Conservation (phyloP, 2,329 filamentous ascomycete genomes). For the Aspergillus eucalypticola region DNA sequence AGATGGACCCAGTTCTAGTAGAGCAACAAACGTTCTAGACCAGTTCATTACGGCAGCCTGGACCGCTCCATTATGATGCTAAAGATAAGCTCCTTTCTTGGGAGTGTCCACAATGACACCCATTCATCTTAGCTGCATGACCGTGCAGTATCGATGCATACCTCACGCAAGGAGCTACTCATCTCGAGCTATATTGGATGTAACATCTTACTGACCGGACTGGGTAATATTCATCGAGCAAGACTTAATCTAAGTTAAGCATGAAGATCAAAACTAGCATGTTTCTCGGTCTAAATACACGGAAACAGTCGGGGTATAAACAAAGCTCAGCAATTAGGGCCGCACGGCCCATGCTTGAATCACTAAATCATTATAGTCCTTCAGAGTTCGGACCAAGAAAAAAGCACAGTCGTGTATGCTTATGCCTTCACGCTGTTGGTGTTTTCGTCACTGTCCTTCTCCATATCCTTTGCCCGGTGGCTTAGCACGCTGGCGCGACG, state of each 20-base stretch:
- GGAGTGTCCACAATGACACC: too few relatives aligned
- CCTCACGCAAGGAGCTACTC: too few relatives aligned
- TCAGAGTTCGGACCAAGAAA: not conserved
- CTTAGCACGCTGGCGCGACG: slow-evolving; percentile 33
- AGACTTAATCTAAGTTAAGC: not conserved
- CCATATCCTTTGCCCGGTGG: slow-evolving; percentile 19
- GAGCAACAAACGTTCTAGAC: too few relatives aligned
- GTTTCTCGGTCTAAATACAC: not conserved
- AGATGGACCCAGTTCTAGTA: too few relatives aligned
- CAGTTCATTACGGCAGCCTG: too few relatives aligned
- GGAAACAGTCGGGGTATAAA: not conserved
- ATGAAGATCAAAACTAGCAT: not conserved
- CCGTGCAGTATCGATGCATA: too few relatives aligned
- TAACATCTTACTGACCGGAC: too few relatives aligned
- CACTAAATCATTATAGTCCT: not conserved
- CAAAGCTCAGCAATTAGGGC: not conserved
- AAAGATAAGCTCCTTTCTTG: too few relatives aligned
- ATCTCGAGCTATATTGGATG: too few relatives aligned
- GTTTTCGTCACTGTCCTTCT: slow-evolving; percentile 20
- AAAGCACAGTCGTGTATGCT: not conserved
- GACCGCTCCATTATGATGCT: too few relatives aligned
- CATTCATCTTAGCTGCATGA: too few relatives aligned
- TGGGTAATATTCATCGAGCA: too few relatives aligned
- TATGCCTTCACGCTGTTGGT: slow-evolving; percentile 19
- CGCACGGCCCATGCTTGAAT: not conserved